Evolutionary conservation across 1,284 basidiomycete species (phyloP), one percentile per base, ranked within the genome.

Genomic region (Xerocomus minutiporus): DNA sequence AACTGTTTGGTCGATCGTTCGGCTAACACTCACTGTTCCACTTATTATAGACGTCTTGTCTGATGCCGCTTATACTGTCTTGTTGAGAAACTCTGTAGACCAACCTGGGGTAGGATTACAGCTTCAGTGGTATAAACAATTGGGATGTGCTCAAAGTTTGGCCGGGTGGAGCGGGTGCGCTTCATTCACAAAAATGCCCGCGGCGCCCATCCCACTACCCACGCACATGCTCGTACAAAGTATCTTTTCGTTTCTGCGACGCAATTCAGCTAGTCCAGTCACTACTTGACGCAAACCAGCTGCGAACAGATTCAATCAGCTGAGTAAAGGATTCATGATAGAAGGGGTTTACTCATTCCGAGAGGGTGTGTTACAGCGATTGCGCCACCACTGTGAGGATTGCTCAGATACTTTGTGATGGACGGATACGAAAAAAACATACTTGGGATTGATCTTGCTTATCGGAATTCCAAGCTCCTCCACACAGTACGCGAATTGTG

Each of bases 201-300:
- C 91, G 38, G 88, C 89, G 15, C 91, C 91, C 91, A 93, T 93
- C 15, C 88, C 90, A 60, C 86, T 88, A 28, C 91, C 93, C 47
- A 94, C 76, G 65, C 92, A 94, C 93, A 95, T 95, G 56, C 86
- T 89, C 1, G 91, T 88, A 63, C 86, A 88, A 50, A 92, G 74
- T 34, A 92, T 57, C 54, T 79, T 77, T 38, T 79, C 81, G 54
- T 85, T 79, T 54, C 76, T 79, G 36, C 91, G 77, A 62, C 82
- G 82, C 42, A 93, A 78, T 67, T 94, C 86, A 4, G 86, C 81
- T 6, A 93, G 79, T 15, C 87, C 92, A 4, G 93, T 94, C 8
- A 91, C 88, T 34, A 92, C 83, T 70, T 93, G 92, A 31, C 93
- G 84, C 26, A 86, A 74, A 36, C 91, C 91, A 57, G 91, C 91